Evolutionary conservation across 2,329 filamentous ascomycete species (phyloP), one percentile per base, ranked within the genome.

Genomic region (Neonectria hederae): DNA sequence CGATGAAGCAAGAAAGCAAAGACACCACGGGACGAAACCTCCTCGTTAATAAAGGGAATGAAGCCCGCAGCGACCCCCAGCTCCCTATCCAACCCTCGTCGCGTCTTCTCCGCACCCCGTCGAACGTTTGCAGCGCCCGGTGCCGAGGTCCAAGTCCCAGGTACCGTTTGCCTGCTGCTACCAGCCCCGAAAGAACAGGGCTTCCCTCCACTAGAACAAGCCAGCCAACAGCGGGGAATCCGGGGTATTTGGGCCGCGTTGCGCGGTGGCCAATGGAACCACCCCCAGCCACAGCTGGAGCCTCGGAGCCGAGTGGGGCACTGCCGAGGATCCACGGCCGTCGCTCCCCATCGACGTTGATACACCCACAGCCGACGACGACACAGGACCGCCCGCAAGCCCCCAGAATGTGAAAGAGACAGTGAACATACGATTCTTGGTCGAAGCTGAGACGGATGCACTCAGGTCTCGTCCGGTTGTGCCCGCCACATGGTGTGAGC

Each of bases 81-180:
- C 38, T 40, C 6, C 28, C 28, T 9, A 28, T 19, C 17, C 38
- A 51, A 51, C 48, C 48, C 19, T 40, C 14, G 35, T 28, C 21
- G 46, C 65, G 59, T 63, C 65, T 70, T 72, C 72, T 74, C 72
- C 72, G 72, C 72, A 74, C 70, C 62, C 65, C 54, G 46, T 73
- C 72, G 65, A 69, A 73, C 59, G 65, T 66, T 65, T 43, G 61
- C 10, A 19, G 48, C 30, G 13, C 57, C 58, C 19, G 63, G 59
- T 67, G 72, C 72, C 72, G 72, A 74, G 72, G 72, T 67, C 58
- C 66, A 55, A 59, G 19, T 21, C 17, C 30, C 24, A 32, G 30
- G 30, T 11, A 19, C 38, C n/a, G n/a, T 21, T 9, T 43, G 19
- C 30, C 48, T 45, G 46, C 28, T 35, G 21, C 17, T 21, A 17